A percentile compares a stretch with the other conserved stretches of the same genome.
Conservation (phyloP, 2,329 filamentous ascomycete species). For the Penicillium sp. region DNA sequence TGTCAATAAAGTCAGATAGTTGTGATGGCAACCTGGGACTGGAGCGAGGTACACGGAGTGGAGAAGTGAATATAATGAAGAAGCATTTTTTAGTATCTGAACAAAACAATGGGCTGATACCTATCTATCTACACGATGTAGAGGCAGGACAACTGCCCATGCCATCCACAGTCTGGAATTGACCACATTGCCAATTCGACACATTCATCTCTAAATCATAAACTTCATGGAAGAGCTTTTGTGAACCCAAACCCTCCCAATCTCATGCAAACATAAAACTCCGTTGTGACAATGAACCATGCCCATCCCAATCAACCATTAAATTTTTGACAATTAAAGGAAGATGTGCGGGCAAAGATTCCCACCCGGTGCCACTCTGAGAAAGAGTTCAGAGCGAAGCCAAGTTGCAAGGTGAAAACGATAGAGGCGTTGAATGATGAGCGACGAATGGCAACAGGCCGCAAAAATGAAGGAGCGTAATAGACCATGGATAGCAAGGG, state of each 20-base stretch:
- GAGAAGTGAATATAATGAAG: not conserved
- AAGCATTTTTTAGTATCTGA: conserved; percentile 1
- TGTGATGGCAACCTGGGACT: not conserved
- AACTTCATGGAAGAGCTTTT: conserved; percentile 14
- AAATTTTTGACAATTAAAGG: conserved; percentile 7
- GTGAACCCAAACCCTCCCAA: conserved; percentile 12
- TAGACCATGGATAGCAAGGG: conserved; percentile 2
- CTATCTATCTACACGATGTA: conserved; percentile 5
- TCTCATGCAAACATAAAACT: conserved; percentile 12
- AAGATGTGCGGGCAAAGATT: conserved; percentile 10
- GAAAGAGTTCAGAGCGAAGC: not conserved
- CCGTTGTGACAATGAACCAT: conserved; percentile 10
- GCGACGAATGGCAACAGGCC: conserved; percentile 7
- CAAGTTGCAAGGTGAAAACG: conserved; percentile 7
- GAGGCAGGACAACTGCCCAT: not conserved
- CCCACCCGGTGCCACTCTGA: conserved; percentile 3
- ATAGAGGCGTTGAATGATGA: conserved; percentile 11
- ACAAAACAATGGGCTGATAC: not conserved
- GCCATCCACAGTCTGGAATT: conserved; percentile 2
- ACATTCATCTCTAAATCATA: conserved; percentile 8
- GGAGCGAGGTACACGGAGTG: not conserved
- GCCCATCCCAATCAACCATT: conserved; percentile 9
- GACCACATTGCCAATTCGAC: conserved; percentile 1
- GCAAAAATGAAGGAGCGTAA: conserved; percentile 6
- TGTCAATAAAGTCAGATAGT: not conserved